A percentile compares a stretch with the other conserved stretches of the same genome.
phyloP scores from a whole-genome alignment of 1,139 yeast species.

The Blastobotrys elegans region DNA sequence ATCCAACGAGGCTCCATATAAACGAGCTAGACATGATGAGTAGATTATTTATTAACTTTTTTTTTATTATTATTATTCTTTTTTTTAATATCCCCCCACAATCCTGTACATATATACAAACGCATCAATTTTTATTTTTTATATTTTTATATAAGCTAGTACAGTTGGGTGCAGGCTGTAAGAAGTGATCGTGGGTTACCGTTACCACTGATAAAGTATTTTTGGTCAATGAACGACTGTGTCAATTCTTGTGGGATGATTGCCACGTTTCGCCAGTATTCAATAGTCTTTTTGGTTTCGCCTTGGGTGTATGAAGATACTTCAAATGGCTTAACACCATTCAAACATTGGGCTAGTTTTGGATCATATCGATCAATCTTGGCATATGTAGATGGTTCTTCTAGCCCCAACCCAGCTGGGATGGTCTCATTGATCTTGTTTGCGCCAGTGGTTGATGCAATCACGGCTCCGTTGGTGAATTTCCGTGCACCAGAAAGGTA shows the following conservation, averaged over 20 bases:
- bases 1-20: neutral
- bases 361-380: constrained; percentile 49
- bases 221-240: constrained; percentile 43
- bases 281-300: constrained; percentile 51
- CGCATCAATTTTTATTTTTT: constrained; percentile 6
- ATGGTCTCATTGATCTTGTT: constrained; percentile 50
- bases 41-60: too few relatives aligned
- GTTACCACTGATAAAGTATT: constrained; percentile 62
- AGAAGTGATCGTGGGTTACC: constrained; percentile 75
- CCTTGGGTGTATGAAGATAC: constrained; percentile 49
- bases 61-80: too few relatives aligned
- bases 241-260: constrained; percentile 42
- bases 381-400: constrained; percentile 51
- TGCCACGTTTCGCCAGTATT: constrained; percentile 52
- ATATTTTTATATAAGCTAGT: constrained; percentile 11
- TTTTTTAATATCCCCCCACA: too few relatives aligned
- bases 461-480: constrained; percentile 58
- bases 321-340: constrained; percentile 45
- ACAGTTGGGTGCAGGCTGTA: constrained; percentile 36
- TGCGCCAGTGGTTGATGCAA: constrained; percentile 56
- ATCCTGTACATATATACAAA: too few relatives aligned
- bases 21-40: neutral
- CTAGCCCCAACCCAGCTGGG: constrained; percentile 53
- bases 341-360: constrained; percentile 47
- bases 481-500: constrained; percentile 50